Evolutionary conservation across 2,329 filamentous ascomycete species (phyloP).

Genomic region (Stenocarpella maydis): DNA sequence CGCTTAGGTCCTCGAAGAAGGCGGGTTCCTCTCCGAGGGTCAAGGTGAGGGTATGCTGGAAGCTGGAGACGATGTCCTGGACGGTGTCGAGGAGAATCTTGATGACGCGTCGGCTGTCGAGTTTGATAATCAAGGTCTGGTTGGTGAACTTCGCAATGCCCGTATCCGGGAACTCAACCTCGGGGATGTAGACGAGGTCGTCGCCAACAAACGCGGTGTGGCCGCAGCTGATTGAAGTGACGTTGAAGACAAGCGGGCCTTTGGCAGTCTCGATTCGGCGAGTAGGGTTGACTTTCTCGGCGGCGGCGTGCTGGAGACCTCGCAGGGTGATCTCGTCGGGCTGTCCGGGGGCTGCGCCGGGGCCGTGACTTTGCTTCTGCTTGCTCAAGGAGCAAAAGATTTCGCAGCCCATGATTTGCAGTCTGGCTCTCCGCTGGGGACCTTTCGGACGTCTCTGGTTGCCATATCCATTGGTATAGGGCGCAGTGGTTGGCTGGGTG

Average conservation of each 20-base stretch:
- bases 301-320: constrained; percentile 36
- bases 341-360: neutral
- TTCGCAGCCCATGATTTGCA: constrained; percentile 41
- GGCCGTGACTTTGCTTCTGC: constrained; percentile 24
- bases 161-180: constrained; percentile 46
- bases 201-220: constrained; percentile 53
- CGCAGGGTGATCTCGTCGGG: constrained; percentile 37
- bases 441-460: neutral
- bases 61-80: constrained; percentile 52
- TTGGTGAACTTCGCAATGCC: constrained; percentile 54
- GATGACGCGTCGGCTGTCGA: constrained; percentile 45
- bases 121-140: constrained; percentile 50
- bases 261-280: constrained; percentile 16
- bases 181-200: constrained; percentile 54
- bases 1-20: constrained; percentile 43
- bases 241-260: constrained; percentile 27
- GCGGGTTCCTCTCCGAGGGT: constrained; percentile 59
- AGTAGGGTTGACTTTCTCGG: constrained; percentile 33
- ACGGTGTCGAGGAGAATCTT: constrained; percentile 60
- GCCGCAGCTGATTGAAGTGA: constrained; percentile 48
- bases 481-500: neutral
- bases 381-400: constrained; percentile 43
- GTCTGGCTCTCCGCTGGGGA: constrained; percentile 37
- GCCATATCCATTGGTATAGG: neutral
- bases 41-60: constrained; percentile 53